Evolutionary conservation across 2,329 filamentous ascomycete genomes (phyloP), one percentile per base, ranked within the genome.

Genomic region (Rhynchosporium graminicola): DNA sequence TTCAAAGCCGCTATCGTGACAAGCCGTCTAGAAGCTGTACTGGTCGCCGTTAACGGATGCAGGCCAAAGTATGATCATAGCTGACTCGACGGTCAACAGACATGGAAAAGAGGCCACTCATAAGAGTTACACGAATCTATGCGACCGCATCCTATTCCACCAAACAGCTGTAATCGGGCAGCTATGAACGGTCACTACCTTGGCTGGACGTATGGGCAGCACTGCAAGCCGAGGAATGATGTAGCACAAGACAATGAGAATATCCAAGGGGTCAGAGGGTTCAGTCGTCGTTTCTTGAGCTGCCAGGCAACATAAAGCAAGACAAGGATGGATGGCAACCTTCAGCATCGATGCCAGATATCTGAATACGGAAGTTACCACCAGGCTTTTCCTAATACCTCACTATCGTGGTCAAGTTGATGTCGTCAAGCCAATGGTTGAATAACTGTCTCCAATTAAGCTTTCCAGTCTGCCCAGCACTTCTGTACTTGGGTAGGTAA

Each of bases 41-140:
- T 50, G 59, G 48, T 56, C 33, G 64, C 70, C 70, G 65, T 71
- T 70, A 71, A 68, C 69, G 70, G 70, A 71, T 64, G 67, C 65
- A 69, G 9, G 57, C 29, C 54, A 57, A 15, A 46, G 55, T 57
- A 66, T 57, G 60, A 59, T 63, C 48, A 63, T 45, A 64, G 36
- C 8, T 20, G 40, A 54, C 12, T 54, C 5, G 31, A 42, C 36
- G 10, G 63, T 60, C 47, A 63, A 64, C 1, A 20, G 20, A 20
- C 20, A 1, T 57, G 60, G 59, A 29, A 64, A 60, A 66, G 58
- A 65, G 56, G 55, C 61, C 57, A 60, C 20, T 46, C 38, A 54
- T 36, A 38, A 38, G 29, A 12, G 20, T 40, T 33, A 45, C 42
- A 51, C n/a, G 50, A 40, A 45, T 56, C 56, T 54, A 33, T 55